Percentiles rank a stretch among this genome's conserved stretches.
Evolutionary conservation across 2,329 filamentous ascomycete genomes (phyloP).

Genomic region (Sordariomycetes sp.): DNA sequence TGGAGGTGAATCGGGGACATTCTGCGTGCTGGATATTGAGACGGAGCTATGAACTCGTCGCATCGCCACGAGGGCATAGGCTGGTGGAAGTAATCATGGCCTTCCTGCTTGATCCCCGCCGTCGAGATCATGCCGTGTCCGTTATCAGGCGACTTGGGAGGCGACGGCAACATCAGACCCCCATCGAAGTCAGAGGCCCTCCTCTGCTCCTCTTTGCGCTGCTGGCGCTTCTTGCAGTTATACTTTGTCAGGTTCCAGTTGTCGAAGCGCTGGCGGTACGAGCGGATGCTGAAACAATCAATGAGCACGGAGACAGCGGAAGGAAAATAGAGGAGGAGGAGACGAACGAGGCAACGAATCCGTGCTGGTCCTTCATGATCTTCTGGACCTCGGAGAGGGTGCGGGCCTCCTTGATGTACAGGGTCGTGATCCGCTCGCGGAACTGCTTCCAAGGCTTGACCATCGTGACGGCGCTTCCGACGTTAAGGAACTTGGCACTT

Average conservation of each 20-base stretch:
- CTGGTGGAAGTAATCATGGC: no score
- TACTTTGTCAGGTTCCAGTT: conserved; percentile 39
- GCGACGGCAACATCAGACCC: conserved; percentile 1
- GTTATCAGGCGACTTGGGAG: not conserved
- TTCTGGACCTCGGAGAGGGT: conserved; percentile 30
- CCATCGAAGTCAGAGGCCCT: no score
- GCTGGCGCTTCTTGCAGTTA: conserved; percentile 24
- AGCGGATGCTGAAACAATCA: conserved; percentile 22
- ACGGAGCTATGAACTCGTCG: no score
- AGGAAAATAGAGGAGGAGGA: conserved; percentile 5
- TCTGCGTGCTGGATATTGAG: no score
- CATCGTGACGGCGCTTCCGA: no score
- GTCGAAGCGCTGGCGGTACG: conserved; percentile 38
- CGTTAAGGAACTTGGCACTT: no score
- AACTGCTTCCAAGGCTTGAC: conserved; percentile 33
- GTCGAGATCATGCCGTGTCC: no score
- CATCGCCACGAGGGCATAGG: no score
- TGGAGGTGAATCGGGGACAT: no score
- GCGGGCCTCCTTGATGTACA: conserved; percentile 29
- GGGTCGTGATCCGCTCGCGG: conserved; percentile 21
- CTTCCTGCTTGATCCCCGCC: no score
- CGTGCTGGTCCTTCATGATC: conserved; percentile 27
- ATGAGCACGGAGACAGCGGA: conserved; percentile 2
- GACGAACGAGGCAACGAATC: conserved; percentile 32
- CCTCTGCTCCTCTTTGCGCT: not conserved